These are phyloP conservation scores for Sarcomyxa edulis DNA, from an alignment of 768 basidiomycete genomes.

Conservation along the genomic window DNA sequence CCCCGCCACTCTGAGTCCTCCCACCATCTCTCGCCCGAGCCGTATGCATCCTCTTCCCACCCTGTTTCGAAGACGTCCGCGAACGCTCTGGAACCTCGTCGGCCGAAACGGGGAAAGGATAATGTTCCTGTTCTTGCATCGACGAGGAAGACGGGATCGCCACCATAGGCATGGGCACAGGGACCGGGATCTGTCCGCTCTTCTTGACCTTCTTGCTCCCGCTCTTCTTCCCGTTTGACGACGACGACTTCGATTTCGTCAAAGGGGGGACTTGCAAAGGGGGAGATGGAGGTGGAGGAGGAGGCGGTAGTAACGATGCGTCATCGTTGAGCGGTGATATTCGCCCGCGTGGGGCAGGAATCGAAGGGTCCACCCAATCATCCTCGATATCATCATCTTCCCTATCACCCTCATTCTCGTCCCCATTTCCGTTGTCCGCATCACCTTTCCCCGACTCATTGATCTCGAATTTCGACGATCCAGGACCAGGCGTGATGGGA, in stretches of 20 bases:
- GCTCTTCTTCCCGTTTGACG: slow-evolving; percentile 10
- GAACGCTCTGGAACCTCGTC: slow-evolving; percentile 5
- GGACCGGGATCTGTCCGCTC: slow-evolving; percentile 36
- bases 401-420: slow-evolving; percentile 21
- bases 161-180: slow-evolving; percentile 34
- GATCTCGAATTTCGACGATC: slow-evolving; percentile 28
- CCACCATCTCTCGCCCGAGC: slow-evolving; percentile 75
- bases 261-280: slow-evolving; percentile 8
- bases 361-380: slow-evolving; percentile 67
- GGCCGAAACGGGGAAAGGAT: slow-evolving; percentile 54
- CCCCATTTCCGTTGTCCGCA: slow-evolving; percentile 9
- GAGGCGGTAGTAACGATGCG: slow-evolving; percentile 2
- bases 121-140: slow-evolving; percentile 33
- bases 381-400: slow-evolving; percentile 41
- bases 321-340: slow-evolving; percentile 10
- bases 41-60: slow-evolving; percentile 56
- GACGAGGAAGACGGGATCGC: slow-evolving; percentile 25
- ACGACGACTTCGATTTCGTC: slow-evolving; percentile 9
- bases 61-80: slow-evolving; percentile 1
- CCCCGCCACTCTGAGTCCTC: slow-evolving; percentile 82
- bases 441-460: background rate
- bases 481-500: slow-evolving; percentile 64
- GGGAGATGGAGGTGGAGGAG: slow-evolving; percentile 3
- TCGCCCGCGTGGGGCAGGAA: slow-evolving; percentile 33
- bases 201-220: slow-evolving; percentile 32